A percentile compares a stretch with the other conserved stretches of the same genome.
phyloP scores from a whole-genome alignment of 306 rosid species.

The Cicer pinnatifidum region DNA sequence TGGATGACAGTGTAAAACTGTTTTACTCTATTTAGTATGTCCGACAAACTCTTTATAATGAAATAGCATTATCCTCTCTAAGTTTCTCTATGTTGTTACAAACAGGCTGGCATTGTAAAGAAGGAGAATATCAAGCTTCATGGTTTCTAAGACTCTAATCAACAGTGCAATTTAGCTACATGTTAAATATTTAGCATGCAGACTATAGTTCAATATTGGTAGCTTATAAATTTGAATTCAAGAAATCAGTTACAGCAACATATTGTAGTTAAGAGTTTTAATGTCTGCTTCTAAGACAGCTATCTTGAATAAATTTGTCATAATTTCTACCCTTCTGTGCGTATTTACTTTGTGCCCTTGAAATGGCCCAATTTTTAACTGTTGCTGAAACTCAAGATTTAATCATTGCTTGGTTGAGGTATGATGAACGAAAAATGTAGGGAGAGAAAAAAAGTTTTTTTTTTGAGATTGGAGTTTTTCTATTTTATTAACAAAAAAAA shows the following conservation, averaged over 20 bases:
- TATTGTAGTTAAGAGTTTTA: slow-evolving; percentile 35
- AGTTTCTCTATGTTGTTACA: slow-evolving; percentile 30
- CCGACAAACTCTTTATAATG: too few species aligned
- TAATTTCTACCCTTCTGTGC: slow-evolving; percentile 29
- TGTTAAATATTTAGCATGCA: slow-evolving; percentile 36
- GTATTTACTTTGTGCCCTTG: slow-evolving; percentile 20
- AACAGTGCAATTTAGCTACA: slow-evolving; percentile 32
- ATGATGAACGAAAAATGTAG: too few species aligned
- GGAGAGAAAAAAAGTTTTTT: too few species aligned
- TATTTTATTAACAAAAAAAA: too few species aligned
- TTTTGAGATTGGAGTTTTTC: too few species aligned
- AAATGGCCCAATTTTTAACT: neutral
- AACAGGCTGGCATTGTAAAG: slow-evolving; percentile 67
- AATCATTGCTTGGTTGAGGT: neutral
- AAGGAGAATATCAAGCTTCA: slow-evolving; percentile 68
- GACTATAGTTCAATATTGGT: slow-evolving; percentile 35
- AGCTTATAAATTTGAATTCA: slow-evolving; percentile 47
- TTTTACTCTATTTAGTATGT: too few species aligned
- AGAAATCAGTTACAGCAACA: slow-evolving; percentile 24
- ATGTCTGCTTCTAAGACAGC: slow-evolving; percentile 41
- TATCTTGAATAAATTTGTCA: slow-evolving; percentile 46
- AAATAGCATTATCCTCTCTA: neutral
- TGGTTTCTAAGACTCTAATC: slow-evolving; percentile 51
- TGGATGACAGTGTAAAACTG: too few species aligned
- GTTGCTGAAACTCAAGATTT: neutral